These are phyloP conservation scores for Penicillium sp. DNA, from an alignment of 2,329 filamentous ascomycete genomes.

Conservation along the genomic window DNA sequence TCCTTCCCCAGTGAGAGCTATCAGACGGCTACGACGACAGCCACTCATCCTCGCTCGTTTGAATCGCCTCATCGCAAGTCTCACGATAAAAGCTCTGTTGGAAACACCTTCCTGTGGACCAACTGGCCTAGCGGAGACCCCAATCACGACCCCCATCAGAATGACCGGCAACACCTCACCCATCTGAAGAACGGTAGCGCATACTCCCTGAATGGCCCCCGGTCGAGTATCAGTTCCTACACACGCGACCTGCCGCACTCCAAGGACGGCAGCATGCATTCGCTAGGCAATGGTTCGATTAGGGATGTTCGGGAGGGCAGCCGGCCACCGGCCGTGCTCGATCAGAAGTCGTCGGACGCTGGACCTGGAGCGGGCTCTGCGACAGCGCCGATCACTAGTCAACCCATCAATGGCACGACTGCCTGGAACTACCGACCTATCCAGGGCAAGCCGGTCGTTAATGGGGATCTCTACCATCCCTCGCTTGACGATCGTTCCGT, in stretches of 20 bases:
- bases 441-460: conserved; percentile 31
- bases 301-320: conserved; percentile 34
- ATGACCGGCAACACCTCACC: conserved; percentile 40
- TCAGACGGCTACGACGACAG: conserved; percentile 29
- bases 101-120: conserved; percentile 49
- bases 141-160: conserved; percentile 38
- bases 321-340: conserved; percentile 29
- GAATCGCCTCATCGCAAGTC: conserved; percentile 44
- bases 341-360: conserved; percentile 31
- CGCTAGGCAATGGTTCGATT: conserved; percentile 36
- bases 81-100: conserved; percentile 44
- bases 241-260: conserved; percentile 41
- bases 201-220: conserved; percentile 59
- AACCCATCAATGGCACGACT: conserved; percentile 29
- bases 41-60: conserved; percentile 39
- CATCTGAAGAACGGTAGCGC: conserved; percentile 54
- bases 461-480: conserved; percentile 32
- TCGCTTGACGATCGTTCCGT: conserved; percentile 32
- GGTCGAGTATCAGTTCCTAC: conserved; percentile 46
- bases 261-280: conserved; percentile 51
- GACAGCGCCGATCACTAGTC: conserved; percentile 23
- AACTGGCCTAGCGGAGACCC: conserved; percentile 46
- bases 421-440: conserved; percentile 21
- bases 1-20: conserved; percentile 40
- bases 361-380: conserved; percentile 28